Evolutionary conservation across 306 rosid genomes (phyloP).

Genomic region (Glycine tomentella): DNA sequence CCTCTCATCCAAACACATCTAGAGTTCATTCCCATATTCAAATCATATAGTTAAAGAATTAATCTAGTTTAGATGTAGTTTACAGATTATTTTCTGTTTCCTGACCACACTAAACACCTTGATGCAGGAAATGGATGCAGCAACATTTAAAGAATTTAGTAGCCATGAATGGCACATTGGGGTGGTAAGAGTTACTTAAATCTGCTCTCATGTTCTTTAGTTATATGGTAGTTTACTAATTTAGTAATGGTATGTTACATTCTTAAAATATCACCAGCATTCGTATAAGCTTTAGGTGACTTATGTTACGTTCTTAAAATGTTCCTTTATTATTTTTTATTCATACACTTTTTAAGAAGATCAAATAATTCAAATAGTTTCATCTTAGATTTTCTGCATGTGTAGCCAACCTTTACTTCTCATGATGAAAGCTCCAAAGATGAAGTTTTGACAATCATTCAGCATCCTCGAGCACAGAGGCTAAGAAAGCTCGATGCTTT

Average conservation of each 20-base stretch:
- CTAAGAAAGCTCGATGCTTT: constrained; percentile 42
- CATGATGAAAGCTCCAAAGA: constrained; percentile 56
- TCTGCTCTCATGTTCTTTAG: constrained; percentile 18
- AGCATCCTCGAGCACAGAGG: constrained; percentile 72
- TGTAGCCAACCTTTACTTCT: constrained; percentile 72
- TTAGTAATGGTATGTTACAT: constrained; percentile 7
- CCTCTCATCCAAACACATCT: no score
- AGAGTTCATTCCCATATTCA: constrained; percentile 8
- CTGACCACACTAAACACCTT: constrained; percentile 35
- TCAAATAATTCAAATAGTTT: no score
- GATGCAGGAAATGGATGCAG: constrained; percentile 92
- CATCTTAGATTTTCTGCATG: constrained; percentile 2
- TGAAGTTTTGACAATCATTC: constrained; percentile 78
- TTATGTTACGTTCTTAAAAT: no score
- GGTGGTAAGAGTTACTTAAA: constrained; percentile 64
- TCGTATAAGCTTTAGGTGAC: no score
- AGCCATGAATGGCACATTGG: constrained; percentile 89
- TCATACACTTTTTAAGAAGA: background rate
- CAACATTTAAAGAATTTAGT: constrained; percentile 80
- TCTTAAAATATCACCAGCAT: background rate
- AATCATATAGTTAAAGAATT: constrained; percentile 4
- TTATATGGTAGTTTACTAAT: background rate
- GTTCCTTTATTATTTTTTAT: background rate
- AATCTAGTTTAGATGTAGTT: constrained; percentile 28
- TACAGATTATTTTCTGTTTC: constrained; percentile 8